Percentiles rank a stretch among this genome's conserved stretches.
phyloP scores from a whole-genome alignment of 257 asterid genomes.

The Leonotis leonurus region DNA sequence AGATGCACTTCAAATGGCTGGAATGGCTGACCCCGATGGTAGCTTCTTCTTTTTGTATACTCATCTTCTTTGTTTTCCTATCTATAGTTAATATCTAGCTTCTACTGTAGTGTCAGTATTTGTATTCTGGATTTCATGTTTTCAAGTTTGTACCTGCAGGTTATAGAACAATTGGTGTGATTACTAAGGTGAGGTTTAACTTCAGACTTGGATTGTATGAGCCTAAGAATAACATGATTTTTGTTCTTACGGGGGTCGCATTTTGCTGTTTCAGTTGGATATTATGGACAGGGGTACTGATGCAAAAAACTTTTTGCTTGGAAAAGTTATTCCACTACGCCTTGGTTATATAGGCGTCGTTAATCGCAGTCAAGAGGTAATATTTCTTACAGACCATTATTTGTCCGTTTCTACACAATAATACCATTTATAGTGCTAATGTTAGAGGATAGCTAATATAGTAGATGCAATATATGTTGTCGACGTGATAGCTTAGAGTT shows the following conservation, averaged over 20 bases:
- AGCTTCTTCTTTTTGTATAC: conserved; percentile 14
- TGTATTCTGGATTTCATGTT: conserved; percentile 15
- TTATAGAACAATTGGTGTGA: conserved; percentile 88
- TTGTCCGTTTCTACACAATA: background rate
- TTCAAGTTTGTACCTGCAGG: conserved; percentile 47
- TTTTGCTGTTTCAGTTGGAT: conserved; percentile 55
- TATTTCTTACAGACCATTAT: background rate
- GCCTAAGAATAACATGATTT: background rate
- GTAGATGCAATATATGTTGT: background rate
- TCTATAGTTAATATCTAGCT: background rate
- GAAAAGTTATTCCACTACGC: conserved; percentile 80
- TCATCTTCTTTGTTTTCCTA: no score
- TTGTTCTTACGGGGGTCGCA: background rate
- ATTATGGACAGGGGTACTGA: conserved; percentile 93
- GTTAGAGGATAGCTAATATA: background rate
- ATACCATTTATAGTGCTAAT: background rate
- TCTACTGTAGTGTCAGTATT: background rate
- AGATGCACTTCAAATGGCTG: conserved; percentile 99
- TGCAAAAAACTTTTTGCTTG: conserved; percentile 85
- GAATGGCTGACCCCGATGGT: conserved; percentile 99
- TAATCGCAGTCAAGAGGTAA: conserved; percentile 87
- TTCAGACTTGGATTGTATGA: background rate
- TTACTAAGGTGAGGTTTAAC: conserved; percentile 61
- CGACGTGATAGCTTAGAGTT: background rate
- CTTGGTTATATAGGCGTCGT: conserved; percentile 89